Evolutionary conservation across 164 flowering plant genomes (phyloP), one percentile per base, ranked within the genome.

Genomic region (Liquidambar formosana): DNA sequence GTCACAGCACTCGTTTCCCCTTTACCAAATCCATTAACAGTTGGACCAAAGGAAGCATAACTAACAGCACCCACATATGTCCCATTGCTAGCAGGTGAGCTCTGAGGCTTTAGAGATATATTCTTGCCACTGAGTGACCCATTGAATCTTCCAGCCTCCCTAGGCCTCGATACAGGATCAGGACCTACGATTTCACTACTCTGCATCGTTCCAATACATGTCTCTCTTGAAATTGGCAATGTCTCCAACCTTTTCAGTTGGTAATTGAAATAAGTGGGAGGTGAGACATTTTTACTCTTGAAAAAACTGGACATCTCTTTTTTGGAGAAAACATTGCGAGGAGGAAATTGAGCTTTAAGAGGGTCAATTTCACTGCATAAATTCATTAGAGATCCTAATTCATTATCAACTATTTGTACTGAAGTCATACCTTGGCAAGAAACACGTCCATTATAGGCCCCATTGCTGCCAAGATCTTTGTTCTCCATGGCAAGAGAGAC

Each of bases 301-400:
- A 87, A 75, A 74, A 86, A 95, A 0, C 52, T 71, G 56, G 92
- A 80, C 97, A 95, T 92, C 75, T 84, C 92, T 66, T 77, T 85
- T 72, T 67, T 92, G 23, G 92, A 91, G 80, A 95, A 89, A 75
- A 92, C 66, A 78, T 95, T 73, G 46, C 81, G 67, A 19, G 93
- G 85, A 63, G 96, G 99, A 68, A 85, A 13, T 78, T 95, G 99
- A 71, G 92, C 78, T 66, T 80, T 86, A 25, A 95, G 70, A 51
- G 99, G 99, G 61, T 89, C 78, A 72, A 78, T 68, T 59, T 78
- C 79, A 21, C 22, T 43, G 62, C 51, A 67, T 62, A 69, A 76
- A 43, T 44, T 72, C 8, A 26, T 48, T 13, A 44, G 28, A 71
- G 83, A 68, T 69, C 65, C 76, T 63, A 26, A 65, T 23, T 48